A percentile compares a stretch with the other conserved stretches of the same genome.
phyloP scores from a whole-genome alignment of 164 flowering plant species.

The Magnolia kwangsiensis region DNA sequence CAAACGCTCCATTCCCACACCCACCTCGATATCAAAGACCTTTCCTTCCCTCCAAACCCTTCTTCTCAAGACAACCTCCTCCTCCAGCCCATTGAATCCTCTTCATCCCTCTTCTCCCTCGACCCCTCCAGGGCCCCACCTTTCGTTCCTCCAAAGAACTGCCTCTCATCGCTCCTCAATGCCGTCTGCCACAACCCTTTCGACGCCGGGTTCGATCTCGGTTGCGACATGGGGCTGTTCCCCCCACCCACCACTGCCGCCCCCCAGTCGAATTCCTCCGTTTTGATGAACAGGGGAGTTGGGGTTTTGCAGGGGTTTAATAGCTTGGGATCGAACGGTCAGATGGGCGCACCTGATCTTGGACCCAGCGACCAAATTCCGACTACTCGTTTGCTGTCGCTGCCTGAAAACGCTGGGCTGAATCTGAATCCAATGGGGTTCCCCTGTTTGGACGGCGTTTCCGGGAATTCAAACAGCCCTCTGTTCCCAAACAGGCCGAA shows the following conservation, averaged over 20 bases:
- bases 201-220: constrained; percentile 54
- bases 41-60: constrained; percentile 38
- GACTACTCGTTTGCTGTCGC: constrained; percentile 29
- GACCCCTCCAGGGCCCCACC: constrained; percentile 41
- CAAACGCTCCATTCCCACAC: constrained; percentile 22
- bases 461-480: constrained; percentile 21
- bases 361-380: constrained; percentile 31
- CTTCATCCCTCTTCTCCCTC: constrained; percentile 55
- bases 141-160: constrained; percentile 40
- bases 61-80: constrained; percentile 31
- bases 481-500: constrained; percentile 43
- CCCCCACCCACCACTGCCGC: constrained; percentile 2
- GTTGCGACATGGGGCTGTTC: constrained; percentile 44
- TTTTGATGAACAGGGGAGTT: constrained; percentile 34
- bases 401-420: constrained; percentile 27
- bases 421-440: constrained; percentile 1
- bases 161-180: constrained; percentile 43
- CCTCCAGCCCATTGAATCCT: constrained; percentile 50
- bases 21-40: constrained; percentile 34
- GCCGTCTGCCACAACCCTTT: constrained; percentile 41
- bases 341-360: constrained; percentile 36
- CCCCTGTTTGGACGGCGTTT: constrained; percentile 36
- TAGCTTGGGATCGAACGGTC: constrained; percentile 34
- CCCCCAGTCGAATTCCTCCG: constrained; percentile 12
- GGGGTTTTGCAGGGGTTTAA: constrained; percentile 33